Evolutionary conservation across 1,284 basidiomycete species (phyloP).

Genomic region (Moniliella sp.): DNA sequence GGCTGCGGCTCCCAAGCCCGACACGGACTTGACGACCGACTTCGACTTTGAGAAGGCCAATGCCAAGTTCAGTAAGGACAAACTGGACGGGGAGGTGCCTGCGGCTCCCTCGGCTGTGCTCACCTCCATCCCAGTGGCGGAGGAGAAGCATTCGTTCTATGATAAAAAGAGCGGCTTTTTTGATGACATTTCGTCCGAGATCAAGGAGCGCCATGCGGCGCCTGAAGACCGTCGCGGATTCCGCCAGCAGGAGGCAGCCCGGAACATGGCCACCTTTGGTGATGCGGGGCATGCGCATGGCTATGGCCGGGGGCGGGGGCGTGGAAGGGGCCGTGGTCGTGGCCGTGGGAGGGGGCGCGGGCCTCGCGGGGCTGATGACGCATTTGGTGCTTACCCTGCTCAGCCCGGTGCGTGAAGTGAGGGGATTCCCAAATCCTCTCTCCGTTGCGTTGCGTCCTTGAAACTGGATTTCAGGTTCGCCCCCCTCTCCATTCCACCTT

Average conservation of each 20-base stretch:
- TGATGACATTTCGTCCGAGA: conserved; percentile 26
- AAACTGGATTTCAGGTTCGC: no score
- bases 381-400: no score
- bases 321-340: neutral
- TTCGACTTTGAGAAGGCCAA: conserved; percentile 31
- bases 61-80: conserved; percentile 23
- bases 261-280: neutral
- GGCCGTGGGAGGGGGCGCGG: neutral
- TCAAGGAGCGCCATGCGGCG: conserved; percentile 22
- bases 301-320: neutral
- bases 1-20: no score
- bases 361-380: no score
- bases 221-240: no score
- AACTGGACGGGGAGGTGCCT: no score
- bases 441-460: no score
- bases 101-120: conserved; percentile 13
- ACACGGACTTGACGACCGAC: no score
- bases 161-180: conserved; percentile 28
- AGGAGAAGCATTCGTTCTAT: conserved; percentile 14
- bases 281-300: neutral
- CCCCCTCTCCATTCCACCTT: no score
- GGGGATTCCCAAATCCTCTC: no score
- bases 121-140: conserved; percentile 13
- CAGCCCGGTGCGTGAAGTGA: no score
- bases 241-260: no score